Base-by-base conservation (phyloP, 1,284 basidiomycete species). In the Phylloporus gajari region DNA sequence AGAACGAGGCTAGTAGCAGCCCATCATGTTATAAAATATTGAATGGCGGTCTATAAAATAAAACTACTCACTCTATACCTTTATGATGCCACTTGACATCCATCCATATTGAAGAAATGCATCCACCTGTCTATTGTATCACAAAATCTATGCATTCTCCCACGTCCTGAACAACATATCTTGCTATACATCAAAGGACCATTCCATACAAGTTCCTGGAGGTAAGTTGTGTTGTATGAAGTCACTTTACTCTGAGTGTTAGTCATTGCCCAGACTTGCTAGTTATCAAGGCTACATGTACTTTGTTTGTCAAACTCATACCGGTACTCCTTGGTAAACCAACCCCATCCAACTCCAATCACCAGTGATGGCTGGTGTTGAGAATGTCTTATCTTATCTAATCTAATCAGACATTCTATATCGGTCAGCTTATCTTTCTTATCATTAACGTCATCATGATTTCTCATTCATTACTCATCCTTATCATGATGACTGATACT, bases 31-130 rank as follows among this genome's bases (percentile, higher is more conserved):
- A 80, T 53, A 38, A 19, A 9, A 35, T 42, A 19, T 11, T 13
- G 38, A 32, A 12, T 3, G 1, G 58, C n/a, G 15, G 58, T 21
- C 11, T 23, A 27, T 40, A 59, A 67, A 6, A 42, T 19, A 17
- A 59, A 30, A 56, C 25, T 2, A 91, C 95, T 88, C 77, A 96
- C 95, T 99, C 97, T 88, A 97, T 98, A 78, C 99, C 95, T 85
- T 96, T 97, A 74, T 99, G 85, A 86, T 99, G 98, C 40, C 98
- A 88, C 85, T 99, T 98, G 9, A 99, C 98, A 99, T 95, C 98
- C 98, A 99, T 0, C 98, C 98, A 78, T 97, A 98, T 82, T 99
- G 97, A 74, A 99, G 86, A 81, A 97, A 96, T 25, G 97, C 97
- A 81, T 98, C 97, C n/a, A 95, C 93, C 25, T 96, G 93, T 84